Conservation (phyloP, 306 rosid genomes). For the barrel medic (Medicago truncatula) region MtrunA17r5.0-ANR NC_053044.1:38604001-38604500, state of each 20-base stretch:
- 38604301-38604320: slow-evolving; percentile 40
- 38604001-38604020: too few relatives aligned
- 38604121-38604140: not conserved
- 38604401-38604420: slow-evolving; percentile 30
- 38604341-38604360: slow-evolving; percentile 37
- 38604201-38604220: slow-evolving; percentile 1
- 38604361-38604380: slow-evolving; percentile 42
- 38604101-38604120: too few relatives aligned
- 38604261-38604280: slow-evolving; percentile 4
- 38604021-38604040: too few relatives aligned
- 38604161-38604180: slow-evolving; percentile 18
- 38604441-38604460: slow-evolving; percentile 30
- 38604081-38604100: too few relatives aligned
- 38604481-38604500: slow-evolving; percentile 1
- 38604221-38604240: not conserved
- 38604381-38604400: slow-evolving; percentile 39
- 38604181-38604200: slow-evolving; percentile 3
- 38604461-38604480: slow-evolving; percentile 25
- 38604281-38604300: slow-evolving; percentile 5
- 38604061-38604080: too few relatives aligned
- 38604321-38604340: slow-evolving; percentile 29
- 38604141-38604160: not conserved
- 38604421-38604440: slow-evolving; percentile 39
- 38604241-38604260: not conserved
- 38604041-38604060: too few relatives aligned